Evolutionary conservation across 2,329 filamentous ascomycete genomes (phyloP).

Genomic region (Aspergillus persii): DNA sequence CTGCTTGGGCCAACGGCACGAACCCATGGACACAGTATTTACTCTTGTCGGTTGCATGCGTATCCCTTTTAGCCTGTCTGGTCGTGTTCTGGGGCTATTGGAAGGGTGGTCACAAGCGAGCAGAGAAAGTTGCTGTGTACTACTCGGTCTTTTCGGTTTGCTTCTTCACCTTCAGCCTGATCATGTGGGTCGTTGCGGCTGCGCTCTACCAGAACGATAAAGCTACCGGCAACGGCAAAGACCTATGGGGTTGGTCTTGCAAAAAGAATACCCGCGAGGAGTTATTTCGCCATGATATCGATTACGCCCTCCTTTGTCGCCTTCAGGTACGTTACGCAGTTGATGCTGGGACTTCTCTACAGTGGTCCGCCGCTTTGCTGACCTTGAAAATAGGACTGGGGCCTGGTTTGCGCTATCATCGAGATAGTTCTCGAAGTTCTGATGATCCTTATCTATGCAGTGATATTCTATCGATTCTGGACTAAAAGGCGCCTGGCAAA

Average conservation of each 20-base stretch:
- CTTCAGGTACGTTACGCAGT: slow-evolving; percentile 61
- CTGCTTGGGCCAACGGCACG: slow-evolving; percentile 78
- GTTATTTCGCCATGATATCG: slow-evolving; percentile 74
- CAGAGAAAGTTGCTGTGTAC: slow-evolving; percentile 91
- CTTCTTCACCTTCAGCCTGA: slow-evolving; percentile 89
- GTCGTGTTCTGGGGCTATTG: slow-evolving; percentile 82
- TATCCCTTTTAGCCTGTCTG: slow-evolving; percentile 78
- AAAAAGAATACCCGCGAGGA: slow-evolving; percentile 78
- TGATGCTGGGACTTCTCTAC: neutral
- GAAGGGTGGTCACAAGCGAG: slow-evolving; percentile 80
- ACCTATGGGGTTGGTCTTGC: slow-evolving; percentile 99
- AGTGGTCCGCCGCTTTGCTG: slow-evolving; percentile 5
- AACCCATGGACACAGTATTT: slow-evolving; percentile 86
- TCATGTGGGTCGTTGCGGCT: slow-evolving; percentile 88
- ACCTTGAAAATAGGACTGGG: slow-evolving; percentile 70
- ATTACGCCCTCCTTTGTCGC: slow-evolving; percentile 88
- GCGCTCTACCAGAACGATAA: slow-evolving; percentile 78
- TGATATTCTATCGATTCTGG: slow-evolving; percentile 97
- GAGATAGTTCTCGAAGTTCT: slow-evolving; percentile 91
- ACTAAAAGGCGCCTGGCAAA: slow-evolving; percentile 93
- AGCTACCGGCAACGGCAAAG: slow-evolving; percentile 71
- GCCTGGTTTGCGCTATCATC: slow-evolving; percentile 93
- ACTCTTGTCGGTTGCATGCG: slow-evolving; percentile 71
- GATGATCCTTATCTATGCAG: slow-evolving; percentile 85
- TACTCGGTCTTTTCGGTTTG: slow-evolving; percentile 91